Evolutionary conservation across 495 filamentous ascomycete genomes (phyloP), one percentile per base, ranked within the genome.

Genomic region (Hyaloscypha bicolor): DNA sequence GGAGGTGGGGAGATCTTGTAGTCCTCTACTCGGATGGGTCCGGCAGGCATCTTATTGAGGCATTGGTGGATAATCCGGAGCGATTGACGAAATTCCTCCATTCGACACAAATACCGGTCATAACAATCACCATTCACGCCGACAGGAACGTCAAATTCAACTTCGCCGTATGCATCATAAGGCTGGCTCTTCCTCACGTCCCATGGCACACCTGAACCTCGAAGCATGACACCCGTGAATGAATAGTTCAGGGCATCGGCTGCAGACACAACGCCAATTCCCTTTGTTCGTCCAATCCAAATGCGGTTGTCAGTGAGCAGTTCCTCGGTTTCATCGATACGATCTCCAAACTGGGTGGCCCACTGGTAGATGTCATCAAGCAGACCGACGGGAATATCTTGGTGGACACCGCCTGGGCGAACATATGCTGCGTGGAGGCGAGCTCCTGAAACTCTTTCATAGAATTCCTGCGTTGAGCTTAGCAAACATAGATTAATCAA

Each of bases 331-430:
- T 99, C 96, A 78, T 99, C 96, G 76, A 99, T 96, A 73, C 96
- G 93, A 84, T 99, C 96, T 73, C 93, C 93, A 75, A 99, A 99
- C 80, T 99, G 96, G 51, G 96, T 99, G 4, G 96, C 96, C 96
- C 96, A 99, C 79, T 97, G 94, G 83, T 98, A 98, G 78, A 99
- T 99, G 79, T 99, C 96, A 76, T 99, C 96, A 22, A 99, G 88
- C 39, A 99, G 89, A 69, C 96, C 96, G 63, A 98, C 66, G 35
- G 96, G 96, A 61, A 99, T 80, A 82, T 99, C 96, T 79, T 97
- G 93, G 72, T 92, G 90, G 31, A 99, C 96, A 81, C 96, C 96
- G 72, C 96, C 96, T 39, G 96, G 96, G 72, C 96, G 92, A 73
- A 99, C 94, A 75, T 99, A 99, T 73, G 96, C 96, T 56, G 96